Conservation (phyloP, 192 early-diverging fungal genomes). For the Blastocladiella britannica region DNA sequence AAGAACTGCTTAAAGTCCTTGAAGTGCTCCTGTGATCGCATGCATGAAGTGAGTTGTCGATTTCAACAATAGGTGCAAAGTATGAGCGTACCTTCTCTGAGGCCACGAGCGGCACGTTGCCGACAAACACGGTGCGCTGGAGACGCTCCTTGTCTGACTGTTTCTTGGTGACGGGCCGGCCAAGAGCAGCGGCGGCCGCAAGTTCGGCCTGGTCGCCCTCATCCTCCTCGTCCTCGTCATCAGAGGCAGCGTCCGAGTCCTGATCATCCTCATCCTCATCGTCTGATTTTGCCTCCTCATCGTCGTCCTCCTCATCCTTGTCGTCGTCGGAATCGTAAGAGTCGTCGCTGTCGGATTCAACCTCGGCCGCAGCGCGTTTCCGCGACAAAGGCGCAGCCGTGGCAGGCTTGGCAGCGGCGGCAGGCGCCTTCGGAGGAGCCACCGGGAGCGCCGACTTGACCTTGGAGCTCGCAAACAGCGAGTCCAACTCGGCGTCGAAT, state of each 20-base stretch:
- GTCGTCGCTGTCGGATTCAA: no score
- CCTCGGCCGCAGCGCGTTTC: no score
- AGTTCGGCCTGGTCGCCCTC: not conserved
- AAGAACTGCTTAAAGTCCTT: constrained; percentile 52
- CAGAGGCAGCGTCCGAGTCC: not conserved
- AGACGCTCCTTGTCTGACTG: constrained; percentile 17
- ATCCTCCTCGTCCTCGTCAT: not conserved
- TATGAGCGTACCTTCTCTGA: constrained; percentile 27
- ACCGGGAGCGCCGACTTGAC: no score
- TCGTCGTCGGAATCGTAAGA: no score
- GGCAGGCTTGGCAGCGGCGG: no score
- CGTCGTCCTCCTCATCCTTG: not conserved
- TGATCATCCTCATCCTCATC: not conserved
- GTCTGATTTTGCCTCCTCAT: not conserved
- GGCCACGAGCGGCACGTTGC: constrained; percentile 56
- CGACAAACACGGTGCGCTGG: constrained; percentile 77
- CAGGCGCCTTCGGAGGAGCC: no score
- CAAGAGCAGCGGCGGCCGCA: not conserved
- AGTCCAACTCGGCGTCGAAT: not conserved
- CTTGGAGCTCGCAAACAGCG: not conserved
- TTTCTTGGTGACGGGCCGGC: not conserved
- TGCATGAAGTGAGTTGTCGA: no score
- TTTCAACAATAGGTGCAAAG: no score
- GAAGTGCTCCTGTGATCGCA: no score
- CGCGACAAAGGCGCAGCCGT: no score